phyloP scores from a whole-genome alignment of 2,329 filamentous ascomycete species.

The Xylaria sp. region DNA sequence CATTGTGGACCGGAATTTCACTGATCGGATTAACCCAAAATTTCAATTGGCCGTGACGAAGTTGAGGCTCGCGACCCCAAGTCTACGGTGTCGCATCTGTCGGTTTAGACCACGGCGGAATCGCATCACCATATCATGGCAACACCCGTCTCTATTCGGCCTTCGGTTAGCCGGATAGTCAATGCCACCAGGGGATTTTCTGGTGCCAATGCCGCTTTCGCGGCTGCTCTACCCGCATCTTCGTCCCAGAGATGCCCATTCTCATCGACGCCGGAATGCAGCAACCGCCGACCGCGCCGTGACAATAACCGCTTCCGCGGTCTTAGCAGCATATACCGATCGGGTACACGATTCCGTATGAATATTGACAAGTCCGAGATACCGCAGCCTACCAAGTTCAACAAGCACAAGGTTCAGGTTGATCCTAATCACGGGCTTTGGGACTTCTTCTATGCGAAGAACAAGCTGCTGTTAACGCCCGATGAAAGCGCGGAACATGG shows the following conservation, averaged over 20 bases:
- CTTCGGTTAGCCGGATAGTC: constrained; percentile 48
- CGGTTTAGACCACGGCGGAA: constrained; percentile 27
- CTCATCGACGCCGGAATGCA: constrained; percentile 49
- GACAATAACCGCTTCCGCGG: constrained; percentile 86
- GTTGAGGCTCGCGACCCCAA: constrained; percentile 21
- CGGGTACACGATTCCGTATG: constrained; percentile 78
- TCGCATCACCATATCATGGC: constrained; percentile 45
- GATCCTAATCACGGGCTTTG: constrained; percentile 88
- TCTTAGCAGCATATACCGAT: constrained; percentile 81
- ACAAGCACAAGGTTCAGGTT: constrained; percentile 66
- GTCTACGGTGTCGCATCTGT: constrained; percentile 20
- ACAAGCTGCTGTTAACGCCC: constrained; percentile 76
- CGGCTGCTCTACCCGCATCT: constrained; percentile 30
- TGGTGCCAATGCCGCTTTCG: constrained; percentile 32
- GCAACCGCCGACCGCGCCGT: constrained; percentile 55
- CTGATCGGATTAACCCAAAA: constrained; percentile 45
- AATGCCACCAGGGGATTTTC: constrained; percentile 38
- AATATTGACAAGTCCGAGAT: constrained; percentile 78
- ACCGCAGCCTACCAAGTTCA: constrained; percentile 74
- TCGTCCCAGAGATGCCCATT: constrained; percentile 46
- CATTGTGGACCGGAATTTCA: constrained; percentile 32
- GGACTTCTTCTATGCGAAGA: constrained; percentile 84
- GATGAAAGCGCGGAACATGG: constrained; percentile 78
- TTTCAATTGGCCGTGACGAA: constrained; percentile 40
- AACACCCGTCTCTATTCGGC: constrained; percentile 46